Evolutionary conservation across 306 rosid genomes (phyloP).

Genomic region (Rosa rugosa): DNA sequence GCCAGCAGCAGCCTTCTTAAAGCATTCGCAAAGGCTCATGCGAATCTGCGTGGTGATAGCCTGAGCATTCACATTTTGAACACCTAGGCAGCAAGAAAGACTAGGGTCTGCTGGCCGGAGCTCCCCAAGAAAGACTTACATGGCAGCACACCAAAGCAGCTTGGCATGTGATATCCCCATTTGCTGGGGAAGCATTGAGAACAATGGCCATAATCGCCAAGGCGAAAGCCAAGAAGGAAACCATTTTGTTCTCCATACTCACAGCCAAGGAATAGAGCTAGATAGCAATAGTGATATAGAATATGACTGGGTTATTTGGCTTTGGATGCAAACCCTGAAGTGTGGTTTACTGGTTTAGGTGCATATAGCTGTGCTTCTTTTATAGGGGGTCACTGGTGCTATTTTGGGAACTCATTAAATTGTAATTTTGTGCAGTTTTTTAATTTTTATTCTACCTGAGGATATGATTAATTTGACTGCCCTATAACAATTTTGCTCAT

Average conservation of each 20-base stretch:
- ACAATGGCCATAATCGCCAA: not conserved
- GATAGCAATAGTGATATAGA: not conserved
- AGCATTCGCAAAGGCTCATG: constrained; percentile 12
- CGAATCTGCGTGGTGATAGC: constrained; percentile 13
- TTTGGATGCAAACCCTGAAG: not conserved
- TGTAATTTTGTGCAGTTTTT: not conserved
- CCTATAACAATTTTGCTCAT: not conserved
- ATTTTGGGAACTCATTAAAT: not conserved
- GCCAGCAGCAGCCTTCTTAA: constrained; percentile 14
- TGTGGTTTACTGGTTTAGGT: not conserved
- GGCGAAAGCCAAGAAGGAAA: not conserved
- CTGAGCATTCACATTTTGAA: not conserved
- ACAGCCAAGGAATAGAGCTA: not conserved
- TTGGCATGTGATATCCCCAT: constrained; percentile 20
- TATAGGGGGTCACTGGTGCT: not conserved
- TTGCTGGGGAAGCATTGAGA: not conserved
- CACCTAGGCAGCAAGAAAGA: constrained; percentile 7
- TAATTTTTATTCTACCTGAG: constrained; percentile 2
- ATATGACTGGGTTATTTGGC: not conserved
- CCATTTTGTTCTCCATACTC: constrained; percentile 23
- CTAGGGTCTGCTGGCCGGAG: not conserved
- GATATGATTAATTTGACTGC: not conserved
- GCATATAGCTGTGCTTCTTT: not conserved
- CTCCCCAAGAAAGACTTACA: constrained; percentile 21
- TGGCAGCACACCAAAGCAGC: constrained; percentile 7